Base-by-base conservation (phyloP, 2,329 filamentous ascomycete species). In the Epichloe festucae region DNA sequence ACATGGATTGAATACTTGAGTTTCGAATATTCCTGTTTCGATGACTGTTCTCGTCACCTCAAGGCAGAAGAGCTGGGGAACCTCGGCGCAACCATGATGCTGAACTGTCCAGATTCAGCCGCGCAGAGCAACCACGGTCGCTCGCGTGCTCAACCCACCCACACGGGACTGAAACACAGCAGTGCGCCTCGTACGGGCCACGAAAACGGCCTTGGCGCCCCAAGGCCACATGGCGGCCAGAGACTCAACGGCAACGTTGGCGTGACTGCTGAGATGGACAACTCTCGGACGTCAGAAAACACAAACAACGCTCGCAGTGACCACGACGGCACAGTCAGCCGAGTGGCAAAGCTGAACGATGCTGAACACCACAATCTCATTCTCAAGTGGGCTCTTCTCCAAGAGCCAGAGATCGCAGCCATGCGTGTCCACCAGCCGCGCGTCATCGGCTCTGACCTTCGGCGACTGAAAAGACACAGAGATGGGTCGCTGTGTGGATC, bases 1-100 rank as follows among this genome's bases (percentile, higher is more conserved):
- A 51, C 49, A 4, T 53, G 52, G 52, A 31, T 51, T 15, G 52
- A 53, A 15, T 53, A 53, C 19, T 14, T 53, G 40, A 51, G 49
- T 17, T 53, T 51, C 41, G 52, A 53, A 41, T 48, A 31, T 14
- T 47, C 44, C 31, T 53, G 48, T 38, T 46, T 49, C 21, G 52
- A 53, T 3, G 14, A 23, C 27, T 41, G 34, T 41, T 40, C 36
- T 39, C 42, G 23, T n/a, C 17, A 1, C 31, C 43, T 31, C 15
- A 4, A n/a, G 3, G 11, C n/a, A 27, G 45, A 34, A 21, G n/a
- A 17, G 4, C 1, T 19, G n/a, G 44, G 31, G 8, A 23, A 36
- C 12, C n/a, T 14, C 5, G n/a, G 10, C 3, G 19, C 14, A 5
- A 31, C 44, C 31, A 36, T 12, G n/a, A 36, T 8, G n/a, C 35